Percentiles rank a stretch among this genome's conserved stretches.
Conservation (phyloP, 2,329 filamentous ascomycete genomes). For the Alternaria sp. region DNA sequence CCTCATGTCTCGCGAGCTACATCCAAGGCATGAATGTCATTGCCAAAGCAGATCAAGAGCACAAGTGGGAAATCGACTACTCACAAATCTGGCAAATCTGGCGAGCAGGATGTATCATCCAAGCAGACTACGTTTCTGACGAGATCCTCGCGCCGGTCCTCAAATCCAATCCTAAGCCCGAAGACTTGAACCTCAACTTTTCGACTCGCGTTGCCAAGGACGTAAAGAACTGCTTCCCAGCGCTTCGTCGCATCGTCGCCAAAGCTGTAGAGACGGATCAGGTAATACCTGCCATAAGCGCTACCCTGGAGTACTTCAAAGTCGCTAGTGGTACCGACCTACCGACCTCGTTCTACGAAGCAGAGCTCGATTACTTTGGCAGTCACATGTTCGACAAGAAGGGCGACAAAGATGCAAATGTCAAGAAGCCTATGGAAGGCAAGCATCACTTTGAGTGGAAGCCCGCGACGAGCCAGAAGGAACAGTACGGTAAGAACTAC, state of each 20-base stretch:
- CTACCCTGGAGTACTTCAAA: conserved; percentile 73
- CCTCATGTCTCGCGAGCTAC: conserved; percentile 68
- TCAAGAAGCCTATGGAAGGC: conserved; percentile 60
- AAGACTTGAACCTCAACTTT: conserved; percentile 58
- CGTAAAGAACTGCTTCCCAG: conserved; percentile 59
- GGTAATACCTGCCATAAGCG: conserved; percentile 67
- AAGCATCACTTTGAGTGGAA: conserved; percentile 72
- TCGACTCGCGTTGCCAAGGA: conserved; percentile 60
- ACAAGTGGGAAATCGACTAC: conserved; percentile 68
- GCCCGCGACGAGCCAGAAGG: conserved; percentile 44
- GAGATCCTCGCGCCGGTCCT: conserved; percentile 64
- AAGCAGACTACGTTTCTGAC: conserved; percentile 68
- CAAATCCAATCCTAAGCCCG: conserved; percentile 39
- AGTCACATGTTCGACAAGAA: conserved; percentile 70
- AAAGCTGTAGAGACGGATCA: conserved; percentile 65
- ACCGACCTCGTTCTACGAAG: conserved; percentile 74
- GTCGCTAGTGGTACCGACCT: conserved; percentile 66
- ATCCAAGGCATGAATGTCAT: conserved; percentile 73
- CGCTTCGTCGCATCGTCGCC: conserved; percentile 65
- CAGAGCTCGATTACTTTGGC: conserved; percentile 75
- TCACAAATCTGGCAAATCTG: conserved; percentile 66
- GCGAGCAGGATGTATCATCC: conserved; percentile 76
- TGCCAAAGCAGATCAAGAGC: conserved; percentile 63
- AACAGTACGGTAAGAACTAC: conserved; percentile 30
- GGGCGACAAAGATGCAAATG: conserved; percentile 59